These are phyloP conservation scores for Coemansia sp. DNA, from an alignment of 192 early-diverging fungal species.

Conservation along the genomic window DNA sequence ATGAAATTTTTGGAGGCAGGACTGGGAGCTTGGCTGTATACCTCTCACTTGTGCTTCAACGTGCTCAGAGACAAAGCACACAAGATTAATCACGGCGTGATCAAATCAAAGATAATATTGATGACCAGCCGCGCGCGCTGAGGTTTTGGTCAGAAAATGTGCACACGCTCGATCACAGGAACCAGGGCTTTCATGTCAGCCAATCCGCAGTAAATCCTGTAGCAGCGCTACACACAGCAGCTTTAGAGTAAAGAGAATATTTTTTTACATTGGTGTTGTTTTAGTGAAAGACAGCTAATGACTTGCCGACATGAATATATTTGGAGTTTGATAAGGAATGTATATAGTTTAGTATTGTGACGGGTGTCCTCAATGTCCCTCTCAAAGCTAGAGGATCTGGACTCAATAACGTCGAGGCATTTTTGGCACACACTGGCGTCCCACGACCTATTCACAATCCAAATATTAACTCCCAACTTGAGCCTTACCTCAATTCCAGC, in stretches of 20 bases:
- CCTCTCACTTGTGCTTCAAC: background rate
- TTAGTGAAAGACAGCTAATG: too few relatives aligned
- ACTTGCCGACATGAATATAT: background rate
- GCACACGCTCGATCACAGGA: background rate
- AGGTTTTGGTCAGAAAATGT: background rate
- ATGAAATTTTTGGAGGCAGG: slow-evolving; percentile 2
- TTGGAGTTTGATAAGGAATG: too few relatives aligned
- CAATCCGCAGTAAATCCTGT: too few relatives aligned
- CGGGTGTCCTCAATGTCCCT: background rate
- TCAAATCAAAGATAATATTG: background rate
- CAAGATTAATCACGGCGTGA: background rate
- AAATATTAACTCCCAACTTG: background rate
- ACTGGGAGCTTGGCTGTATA: slow-evolving; percentile 1
- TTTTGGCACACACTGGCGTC: background rate
- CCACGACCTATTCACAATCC: background rate
- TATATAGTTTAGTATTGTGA: background rate
- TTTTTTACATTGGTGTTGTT: too few relatives aligned
- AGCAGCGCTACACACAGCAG: too few relatives aligned
- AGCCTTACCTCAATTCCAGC: background rate
- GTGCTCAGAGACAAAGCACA: background rate
- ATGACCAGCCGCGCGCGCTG: background rate
- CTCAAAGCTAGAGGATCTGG: background rate
- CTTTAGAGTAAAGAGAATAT: too few relatives aligned
- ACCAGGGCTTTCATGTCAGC: too few relatives aligned
- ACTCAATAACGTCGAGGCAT: background rate